Conservation (phyloP, 768 basidiomycete genomes). For the Hemileccinum rubropunctum region DNA sequence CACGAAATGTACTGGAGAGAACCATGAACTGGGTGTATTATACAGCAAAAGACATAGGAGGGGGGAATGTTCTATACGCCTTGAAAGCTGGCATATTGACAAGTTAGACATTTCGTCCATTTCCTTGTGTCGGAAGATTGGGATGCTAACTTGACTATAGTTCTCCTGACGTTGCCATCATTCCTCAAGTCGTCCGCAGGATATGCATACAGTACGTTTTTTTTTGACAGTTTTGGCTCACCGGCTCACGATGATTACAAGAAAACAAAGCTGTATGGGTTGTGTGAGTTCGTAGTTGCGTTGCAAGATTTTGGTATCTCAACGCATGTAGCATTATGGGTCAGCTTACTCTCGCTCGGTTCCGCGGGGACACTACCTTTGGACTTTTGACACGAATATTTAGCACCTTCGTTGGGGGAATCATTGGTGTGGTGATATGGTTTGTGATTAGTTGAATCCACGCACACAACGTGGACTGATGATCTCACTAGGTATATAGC, state of each 20-base stretch:
- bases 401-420: constrained; percentile 64
- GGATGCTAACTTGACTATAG: constrained; percentile 28
- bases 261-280: constrained; percentile 71
- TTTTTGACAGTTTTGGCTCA: neutral
- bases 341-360: constrained; percentile 67
- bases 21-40: constrained; percentile 47
- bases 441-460: constrained; percentile 27
- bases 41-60: constrained; percentile 37
- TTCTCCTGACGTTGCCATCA: constrained; percentile 58
- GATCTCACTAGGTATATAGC: constrained; percentile 60
- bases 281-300: constrained; percentile 42
- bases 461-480: neutral
- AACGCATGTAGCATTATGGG: constrained; percentile 58
- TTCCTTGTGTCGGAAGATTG: neutral
- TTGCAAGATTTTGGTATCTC: neutral
- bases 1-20: constrained; percentile 54
- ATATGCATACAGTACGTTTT: constrained; percentile 55
- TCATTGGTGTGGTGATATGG: constrained; percentile 68
- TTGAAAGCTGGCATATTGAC: constrained; percentile 69
- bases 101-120: constrained; percentile 33
- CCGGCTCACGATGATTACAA: constrained; percentile 22
- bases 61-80: constrained; percentile 66
- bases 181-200: constrained; percentile 51
- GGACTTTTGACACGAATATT: constrained; percentile 58
- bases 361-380: constrained; percentile 73